Base-by-base conservation (phyloP, 2,329 filamentous ascomycete species). In the Chaetothyriales sp. region DNA sequence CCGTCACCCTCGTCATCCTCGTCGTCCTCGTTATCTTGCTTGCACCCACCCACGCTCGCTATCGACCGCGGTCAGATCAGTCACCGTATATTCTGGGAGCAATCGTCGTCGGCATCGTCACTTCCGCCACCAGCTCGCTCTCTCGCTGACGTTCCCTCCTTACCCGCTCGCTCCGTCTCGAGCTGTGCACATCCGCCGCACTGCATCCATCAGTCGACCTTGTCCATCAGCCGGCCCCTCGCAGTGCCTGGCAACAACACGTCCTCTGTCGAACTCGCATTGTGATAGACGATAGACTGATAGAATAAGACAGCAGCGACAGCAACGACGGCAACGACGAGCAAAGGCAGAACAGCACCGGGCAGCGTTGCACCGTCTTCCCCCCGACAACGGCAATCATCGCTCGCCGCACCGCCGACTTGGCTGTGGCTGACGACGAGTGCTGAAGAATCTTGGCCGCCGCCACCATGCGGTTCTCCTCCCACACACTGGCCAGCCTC, bases 401-500 rank as follows among this genome's bases (percentile, higher is more conserved):
- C 33, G 33, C 33, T 5, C 15, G 10, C 33, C 2, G 10, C 10
- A 15, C 33, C 15, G n/a, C 33, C 52, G 49, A 48, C 37, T 50
- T 29, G 25, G 37, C 51, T 29, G 49, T 48, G 47, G 29, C 15
- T 52, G 33, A 54, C 54, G 37, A 43, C 50, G 46, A 53, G 44
- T 40, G 33, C 33, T 40, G 33, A 40, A 40, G 33, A 40, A 9
- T 15, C 33, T 15, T 40, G 10, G 4, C 33, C 33, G 33, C 33
- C 33, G 33, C 51, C 53, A 60, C 37, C 1, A 61, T 61, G 59
- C 56, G 56, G 37, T 55, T 53, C 46, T 54, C 50, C n/a, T 54
- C 56, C 18, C 51, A 50, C 15, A 54, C 50, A 47, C 46, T 61
- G 25, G 48, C 57, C 50, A 61, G 57, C 59, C 51, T 72, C 51